phyloP scores from a whole-genome alignment of 2,329 filamentous ascomycete species.

The Thielaviopsis ethacetica region DNA sequence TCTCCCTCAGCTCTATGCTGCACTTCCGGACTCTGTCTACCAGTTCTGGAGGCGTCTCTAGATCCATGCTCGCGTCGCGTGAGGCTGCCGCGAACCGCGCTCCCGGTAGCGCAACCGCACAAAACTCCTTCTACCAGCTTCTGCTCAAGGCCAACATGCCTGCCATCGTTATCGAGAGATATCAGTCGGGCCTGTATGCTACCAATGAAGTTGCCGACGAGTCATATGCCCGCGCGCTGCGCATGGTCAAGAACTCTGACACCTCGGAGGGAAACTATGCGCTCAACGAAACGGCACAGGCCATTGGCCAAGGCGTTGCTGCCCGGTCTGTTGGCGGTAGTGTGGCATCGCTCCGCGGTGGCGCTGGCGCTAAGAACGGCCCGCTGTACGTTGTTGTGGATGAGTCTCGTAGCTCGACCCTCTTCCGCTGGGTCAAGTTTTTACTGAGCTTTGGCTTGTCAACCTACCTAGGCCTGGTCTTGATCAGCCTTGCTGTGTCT shows the following conservation, averaged over 20 bases:
- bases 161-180: slow-evolving; percentile 78
- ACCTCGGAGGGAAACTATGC: slow-evolving; percentile 16
- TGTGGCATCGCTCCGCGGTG: slow-evolving; percentile 36
- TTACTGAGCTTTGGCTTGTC: slow-evolving; percentile 61
- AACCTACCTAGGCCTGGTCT: slow-evolving; percentile 61
- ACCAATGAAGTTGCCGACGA: slow-evolving; percentile 62
- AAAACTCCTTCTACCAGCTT: slow-evolving; percentile 87
- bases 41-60: slow-evolving; percentile 33
- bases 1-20: neutral
- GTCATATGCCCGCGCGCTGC: slow-evolving; percentile 39
- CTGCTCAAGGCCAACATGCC: slow-evolving; percentile 86
- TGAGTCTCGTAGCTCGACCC: slow-evolving; percentile 59
- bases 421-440: slow-evolving; percentile 91
- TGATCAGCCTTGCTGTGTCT: slow-evolving; percentile 59
- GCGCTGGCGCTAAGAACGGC: slow-evolving; percentile 58
- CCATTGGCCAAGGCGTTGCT: slow-evolving; percentile 67
- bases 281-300: slow-evolving; percentile 41
- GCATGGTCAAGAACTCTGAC: slow-evolving; percentile 12
- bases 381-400: slow-evolving; percentile 95
- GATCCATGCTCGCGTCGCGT: slow-evolving; percentile 60
- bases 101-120: slow-evolving; percentile 68
- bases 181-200: slow-evolving; percentile 73
- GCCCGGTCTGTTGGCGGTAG: slow-evolving; percentile 53
- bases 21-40: slow-evolving; percentile 12
- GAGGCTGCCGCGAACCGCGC: slow-evolving; percentile 91